phyloP scores from a whole-genome alignment of 225 moss, liverwort and hornwort genomes.

The Takakia lepidozioides region DNA sequence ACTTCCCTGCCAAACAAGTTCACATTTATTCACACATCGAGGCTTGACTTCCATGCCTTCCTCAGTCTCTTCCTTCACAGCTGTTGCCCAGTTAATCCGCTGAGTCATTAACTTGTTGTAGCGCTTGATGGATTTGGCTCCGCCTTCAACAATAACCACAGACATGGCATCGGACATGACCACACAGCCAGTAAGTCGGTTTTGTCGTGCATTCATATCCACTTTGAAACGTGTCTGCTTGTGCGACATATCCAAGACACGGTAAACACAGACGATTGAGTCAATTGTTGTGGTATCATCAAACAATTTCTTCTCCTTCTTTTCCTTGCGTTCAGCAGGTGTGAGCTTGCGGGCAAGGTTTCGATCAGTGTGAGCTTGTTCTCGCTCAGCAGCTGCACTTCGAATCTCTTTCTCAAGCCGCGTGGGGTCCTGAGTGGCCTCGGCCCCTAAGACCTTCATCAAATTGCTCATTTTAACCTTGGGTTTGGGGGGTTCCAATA shows the following conservation, averaged over 20 bases:
- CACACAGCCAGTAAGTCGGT: constrained; percentile 87
- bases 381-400: constrained; percentile 94
- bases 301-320: constrained; percentile 87
- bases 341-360: constrained; percentile 94
- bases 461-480: constrained; percentile 99
- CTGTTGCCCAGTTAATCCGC: constrained; percentile 87
- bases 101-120: constrained; percentile 87
- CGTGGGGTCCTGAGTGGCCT: constrained; percentile 99
- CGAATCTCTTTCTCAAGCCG: constrained; percentile 84
- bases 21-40: constrained; percentile 68
- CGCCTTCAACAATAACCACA: constrained; percentile 85
- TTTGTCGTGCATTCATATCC: constrained; percentile 83
- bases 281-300: constrained; percentile 76
- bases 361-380: constrained; percentile 92
- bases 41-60: constrained; percentile 39
- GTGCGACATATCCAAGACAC: constrained; percentile 76
- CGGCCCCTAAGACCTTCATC: constrained; percentile 98
- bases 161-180: constrained; percentile 86
- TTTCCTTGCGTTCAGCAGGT: constrained; percentile 86
- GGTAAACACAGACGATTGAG: constrained; percentile 86
- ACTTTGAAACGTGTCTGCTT: constrained; percentile 90
- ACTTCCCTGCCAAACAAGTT: constrained; percentile 97
- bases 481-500: constrained; percentile 89
- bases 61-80: constrained; percentile 74
- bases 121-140: constrained; percentile 88